phyloP scores from a whole-genome alignment of 1,284 basidiomycete genomes.

The Boletus smithii region DNA sequence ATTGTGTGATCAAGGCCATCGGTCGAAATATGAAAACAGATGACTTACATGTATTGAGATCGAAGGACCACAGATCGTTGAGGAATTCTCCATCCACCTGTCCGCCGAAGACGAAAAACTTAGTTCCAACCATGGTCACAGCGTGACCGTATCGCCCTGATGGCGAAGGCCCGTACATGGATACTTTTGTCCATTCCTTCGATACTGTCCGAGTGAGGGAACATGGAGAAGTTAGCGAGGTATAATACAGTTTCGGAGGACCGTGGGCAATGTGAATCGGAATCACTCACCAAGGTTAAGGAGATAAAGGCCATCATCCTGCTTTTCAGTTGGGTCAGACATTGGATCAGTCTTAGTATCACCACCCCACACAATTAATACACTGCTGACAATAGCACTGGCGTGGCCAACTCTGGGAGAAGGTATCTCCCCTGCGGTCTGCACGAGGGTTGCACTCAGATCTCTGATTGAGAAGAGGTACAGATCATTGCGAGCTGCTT shows the following conservation, averaged over 20 bases:
- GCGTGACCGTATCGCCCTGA: conserved; percentile 95
- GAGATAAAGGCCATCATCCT: conserved; percentile 95
- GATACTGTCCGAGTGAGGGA: conserved; percentile 50
- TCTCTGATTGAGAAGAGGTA: conserved; percentile 86
- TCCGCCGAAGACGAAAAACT: conserved; percentile 95
- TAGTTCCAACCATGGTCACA: conserved; percentile 88
- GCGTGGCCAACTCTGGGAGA: conserved; percentile 93
- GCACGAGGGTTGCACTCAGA: conserved; percentile 72
- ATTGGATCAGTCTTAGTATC: conserved; percentile 82
- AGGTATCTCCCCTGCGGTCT: conserved; percentile 89
- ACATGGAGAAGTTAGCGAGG: conserved; percentile 7
- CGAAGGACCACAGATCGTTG: conserved; percentile 96
- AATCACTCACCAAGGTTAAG: conserved; percentile 80
- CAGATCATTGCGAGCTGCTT: conserved; percentile 90
- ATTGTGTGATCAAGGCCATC: conserved; percentile 5
- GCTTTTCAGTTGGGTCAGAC: conserved; percentile 69
- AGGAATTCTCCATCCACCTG: conserved; percentile 96
- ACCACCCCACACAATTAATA: conserved; percentile 97
- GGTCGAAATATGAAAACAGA: not conserved
- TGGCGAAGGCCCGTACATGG: conserved; percentile 72
- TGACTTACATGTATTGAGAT: conserved; percentile 84
- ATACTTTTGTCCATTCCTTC: conserved; percentile 91
- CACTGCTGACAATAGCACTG: conserved; percentile 91
- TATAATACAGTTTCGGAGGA: not conserved
- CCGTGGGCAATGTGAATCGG: not conserved